These are phyloP conservation scores for Aspergillus asperescens DNA, from an alignment of 495 filamentous ascomycete genomes.

Conservation along the genomic window DNA sequence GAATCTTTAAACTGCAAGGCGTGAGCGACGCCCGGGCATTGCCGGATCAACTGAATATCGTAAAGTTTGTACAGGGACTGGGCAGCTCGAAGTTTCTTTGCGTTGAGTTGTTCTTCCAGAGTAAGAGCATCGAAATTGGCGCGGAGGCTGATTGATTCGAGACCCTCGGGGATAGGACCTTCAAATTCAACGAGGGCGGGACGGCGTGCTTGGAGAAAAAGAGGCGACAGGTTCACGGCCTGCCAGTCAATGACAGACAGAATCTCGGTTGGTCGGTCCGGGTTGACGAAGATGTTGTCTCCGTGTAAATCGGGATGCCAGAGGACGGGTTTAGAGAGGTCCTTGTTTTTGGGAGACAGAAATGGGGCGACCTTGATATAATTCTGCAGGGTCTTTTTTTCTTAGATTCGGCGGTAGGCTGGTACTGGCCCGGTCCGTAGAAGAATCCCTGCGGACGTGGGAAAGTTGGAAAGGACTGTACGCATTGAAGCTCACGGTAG, in stretches of 20 bases:
- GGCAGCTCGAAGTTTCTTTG: neutral
- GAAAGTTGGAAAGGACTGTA: neutral
- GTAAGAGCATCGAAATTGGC: conserved; percentile 1
- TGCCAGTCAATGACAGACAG: conserved; percentile 4
- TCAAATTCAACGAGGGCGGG: conserved; percentile 16
- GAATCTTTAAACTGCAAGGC: conserved; percentile 10
- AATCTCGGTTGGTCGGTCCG: neutral
- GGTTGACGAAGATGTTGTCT: conserved; percentile 9
- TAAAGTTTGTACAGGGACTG: conserved; percentile 12
- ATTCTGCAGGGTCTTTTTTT: neutral
- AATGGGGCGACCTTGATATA: neutral
- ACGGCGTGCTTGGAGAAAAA: conserved; percentile 3
- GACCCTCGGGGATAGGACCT: conserved; percentile 6
- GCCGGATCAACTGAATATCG: conserved; percentile 8
- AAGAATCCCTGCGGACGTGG: conserved; percentile 1
- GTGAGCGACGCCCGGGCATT: neutral
- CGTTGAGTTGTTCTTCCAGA: conserved; percentile 2
- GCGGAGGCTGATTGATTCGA: conserved; percentile 2
- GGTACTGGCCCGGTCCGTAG: neutral
- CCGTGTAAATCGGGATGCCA: conserved; percentile 3
- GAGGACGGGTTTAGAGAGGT: neutral
- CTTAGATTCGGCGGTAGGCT: neutral
- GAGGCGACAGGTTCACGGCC: neutral
- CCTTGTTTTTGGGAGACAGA: neutral
- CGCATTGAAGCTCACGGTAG: no score